These are phyloP conservation scores for Alternaria ethzedia DNA, from an alignment of 2,329 filamentous ascomycete species.

Conservation along the genomic window DNA sequence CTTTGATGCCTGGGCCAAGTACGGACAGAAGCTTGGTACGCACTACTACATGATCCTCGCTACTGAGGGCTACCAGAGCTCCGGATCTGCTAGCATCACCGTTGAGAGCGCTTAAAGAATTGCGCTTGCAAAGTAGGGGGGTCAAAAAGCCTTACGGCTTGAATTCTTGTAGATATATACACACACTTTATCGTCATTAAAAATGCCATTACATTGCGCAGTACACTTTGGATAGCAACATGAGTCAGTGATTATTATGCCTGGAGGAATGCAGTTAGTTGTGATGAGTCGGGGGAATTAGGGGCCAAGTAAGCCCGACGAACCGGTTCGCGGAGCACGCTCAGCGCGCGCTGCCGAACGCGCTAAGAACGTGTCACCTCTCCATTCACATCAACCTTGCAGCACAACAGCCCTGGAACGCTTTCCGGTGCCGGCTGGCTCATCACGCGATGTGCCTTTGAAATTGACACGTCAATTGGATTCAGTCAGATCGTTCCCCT, in stretches of 20 bases:
- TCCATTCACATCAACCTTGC: neutral
- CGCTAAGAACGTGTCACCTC: neutral
- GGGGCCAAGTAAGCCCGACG: neutral
- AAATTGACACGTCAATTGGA: conserved; percentile 14
- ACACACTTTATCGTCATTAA: neutral
- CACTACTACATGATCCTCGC: conserved; percentile 63
- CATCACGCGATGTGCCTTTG: neutral
- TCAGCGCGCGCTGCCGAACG: neutral
- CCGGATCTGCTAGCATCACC: conserved; percentile 57
- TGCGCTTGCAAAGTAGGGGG: neutral
- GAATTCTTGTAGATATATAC: conserved; percentile 1
- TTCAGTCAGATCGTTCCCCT: conserved; percentile 24
- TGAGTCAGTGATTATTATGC: neutral
- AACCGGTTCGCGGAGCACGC: neutral
- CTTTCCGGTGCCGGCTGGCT: neutral
- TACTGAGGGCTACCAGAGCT: conserved; percentile 61
- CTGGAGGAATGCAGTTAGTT: neutral
- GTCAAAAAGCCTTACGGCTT: neutral
- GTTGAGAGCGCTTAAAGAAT: conserved; percentile 33
- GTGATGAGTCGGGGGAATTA: neutral
- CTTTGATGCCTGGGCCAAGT: conserved; percentile 60
- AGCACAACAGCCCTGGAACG: neutral
- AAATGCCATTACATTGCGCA: neutral
- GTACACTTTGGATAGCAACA: neutral
- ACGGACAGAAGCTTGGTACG: conserved; percentile 57